Conservation (phyloP, 768 basidiomycete species). For the Cystofilobasidium macerans region DNA sequence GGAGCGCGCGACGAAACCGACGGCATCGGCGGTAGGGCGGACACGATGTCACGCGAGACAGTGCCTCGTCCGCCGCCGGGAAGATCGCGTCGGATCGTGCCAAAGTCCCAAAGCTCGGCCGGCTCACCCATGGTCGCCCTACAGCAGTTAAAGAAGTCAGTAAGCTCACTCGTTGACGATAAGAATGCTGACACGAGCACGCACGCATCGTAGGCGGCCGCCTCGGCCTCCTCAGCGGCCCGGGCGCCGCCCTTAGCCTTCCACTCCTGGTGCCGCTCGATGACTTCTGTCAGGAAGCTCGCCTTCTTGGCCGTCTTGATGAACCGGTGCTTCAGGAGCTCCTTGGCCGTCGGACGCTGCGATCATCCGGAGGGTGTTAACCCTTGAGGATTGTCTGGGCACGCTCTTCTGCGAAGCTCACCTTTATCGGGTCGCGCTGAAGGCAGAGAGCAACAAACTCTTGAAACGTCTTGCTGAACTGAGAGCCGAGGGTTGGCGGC, state of each 20-base stretch:
- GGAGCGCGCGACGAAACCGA: neutral
- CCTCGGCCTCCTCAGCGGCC: constrained; percentile 58
- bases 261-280: constrained; percentile 90
- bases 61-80: constrained; percentile 13
- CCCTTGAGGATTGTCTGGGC: neutral
- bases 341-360: constrained; percentile 86
- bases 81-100: constrained; percentile 24
- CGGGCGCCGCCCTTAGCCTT: constrained; percentile 74
- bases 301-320: constrained; percentile 90
- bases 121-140: constrained; percentile 24
- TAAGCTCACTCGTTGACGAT: neutral
- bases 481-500: constrained; percentile 67
- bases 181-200: constrained; percentile 30
- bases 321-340: constrained; percentile 92
- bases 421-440: constrained; percentile 85
- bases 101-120: constrained; percentile 26
- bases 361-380: neutral
- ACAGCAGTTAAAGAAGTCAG: constrained; percentile 6
- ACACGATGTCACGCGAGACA: constrained; percentile 9
- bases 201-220: constrained; percentile 54
- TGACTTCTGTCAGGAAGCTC: constrained; percentile 84
- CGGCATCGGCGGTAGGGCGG: constrained; percentile 10
- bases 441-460: constrained; percentile 90
- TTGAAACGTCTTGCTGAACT: constrained; percentile 79
- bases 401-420: constrained; percentile 39